Base-by-base conservation (phyloP, 768 basidiomycete species). In the Pleurotus eryngii region DNA sequence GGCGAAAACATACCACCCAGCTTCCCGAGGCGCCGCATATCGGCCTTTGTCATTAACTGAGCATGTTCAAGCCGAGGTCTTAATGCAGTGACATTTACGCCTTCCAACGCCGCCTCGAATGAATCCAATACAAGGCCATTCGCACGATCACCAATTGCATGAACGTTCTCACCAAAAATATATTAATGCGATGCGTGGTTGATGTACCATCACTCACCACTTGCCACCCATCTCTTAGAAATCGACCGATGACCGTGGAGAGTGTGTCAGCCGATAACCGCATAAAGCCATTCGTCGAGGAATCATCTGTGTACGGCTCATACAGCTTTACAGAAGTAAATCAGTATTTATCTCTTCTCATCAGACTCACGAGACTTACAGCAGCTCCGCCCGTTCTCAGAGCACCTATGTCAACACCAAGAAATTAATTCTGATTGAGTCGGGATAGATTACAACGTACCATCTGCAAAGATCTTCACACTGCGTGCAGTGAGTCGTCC, bases 381-480 rank as follows among this genome's bases (percentile, higher is more conserved):
- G 95, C 94, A 46, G 95, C 92, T 46, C 94, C 95, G 57, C 92
- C 88, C n/a, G 88, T 88, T 30, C 95, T 83, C 38, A 97, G 74
- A 27, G 94, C 95, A 57, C 93, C 89, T 90, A 56, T 35, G 11
- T 35, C 30, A 35, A 11, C 24, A 26, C 30, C 11, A 11, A 35
- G 30, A 35, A 35, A 9, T 35, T 35, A 35, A 11, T 11, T 35
- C 30, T 35, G 11, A 9, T 8, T 35, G 30, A 35, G 30, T 35
- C 30, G 8, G 8, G 30, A 40, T 57, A 58, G 38, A 38, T 14
- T 37, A 43, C 12, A 18, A n/a, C 18, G 59, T 69, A 84, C 85
- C 86, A 70, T 87, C 81, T 30, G 86, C 84, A 68, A 92, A 90
- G 14, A 92, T 83, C 65, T 92, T 92, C 57, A 92, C 82, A 62